Evolutionary conservation across 2,329 filamentous ascomycete genomes (phyloP), one percentile per base, ranked within the genome.

Genomic region (Pseudocercospora crystallina): DNA sequence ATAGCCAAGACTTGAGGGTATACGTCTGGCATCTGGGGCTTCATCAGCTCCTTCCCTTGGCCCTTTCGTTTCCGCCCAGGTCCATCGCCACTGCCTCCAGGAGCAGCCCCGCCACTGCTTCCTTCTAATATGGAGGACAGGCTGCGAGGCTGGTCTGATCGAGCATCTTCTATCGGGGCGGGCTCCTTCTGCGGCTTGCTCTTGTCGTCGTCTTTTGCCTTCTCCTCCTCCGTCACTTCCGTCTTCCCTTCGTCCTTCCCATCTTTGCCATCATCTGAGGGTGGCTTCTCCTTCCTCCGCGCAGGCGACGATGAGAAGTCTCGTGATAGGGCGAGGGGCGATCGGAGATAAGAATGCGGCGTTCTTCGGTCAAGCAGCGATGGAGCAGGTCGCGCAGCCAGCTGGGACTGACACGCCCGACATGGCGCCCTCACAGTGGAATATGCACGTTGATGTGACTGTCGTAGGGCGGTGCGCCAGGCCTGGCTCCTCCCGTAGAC

Each of bases 1-100:
- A 99, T 95, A 2, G 92, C 92, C 80, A 99, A 89, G 48, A 99
- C 91, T 69, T 97, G 94, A 3, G 94, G 94, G 69, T 99, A 99
- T 37, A 96, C 85, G 55, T 99, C 94, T 11, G 94, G 94, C 11
- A 97, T 87, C 2, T 86, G 83, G 1, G 90, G 88, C 73, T 97
- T 97, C 63, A 90, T 84, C 34, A 97, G 78, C 17, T 65, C 64
- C 65, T 83, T 84, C 53, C 94, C 89, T n/a, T 75, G 69, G 42
- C 84, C 79, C 67, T 87, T 91, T 47, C 89, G 85, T 65, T 84
- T 87, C 71, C 83, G 86, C 43, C 86, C 83, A 17, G 85, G 80
- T 61, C 85, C 83, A 34, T 81, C 77, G 47, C 63, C 58, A 13
- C 69, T 63, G 31, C 76, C 52, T 69, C 77, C 58, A 37, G 79